These are phyloP conservation scores for Penicillium antarcticum DNA, from an alignment of 495 filamentous ascomycete species.

Conservation along the genomic window DNA sequence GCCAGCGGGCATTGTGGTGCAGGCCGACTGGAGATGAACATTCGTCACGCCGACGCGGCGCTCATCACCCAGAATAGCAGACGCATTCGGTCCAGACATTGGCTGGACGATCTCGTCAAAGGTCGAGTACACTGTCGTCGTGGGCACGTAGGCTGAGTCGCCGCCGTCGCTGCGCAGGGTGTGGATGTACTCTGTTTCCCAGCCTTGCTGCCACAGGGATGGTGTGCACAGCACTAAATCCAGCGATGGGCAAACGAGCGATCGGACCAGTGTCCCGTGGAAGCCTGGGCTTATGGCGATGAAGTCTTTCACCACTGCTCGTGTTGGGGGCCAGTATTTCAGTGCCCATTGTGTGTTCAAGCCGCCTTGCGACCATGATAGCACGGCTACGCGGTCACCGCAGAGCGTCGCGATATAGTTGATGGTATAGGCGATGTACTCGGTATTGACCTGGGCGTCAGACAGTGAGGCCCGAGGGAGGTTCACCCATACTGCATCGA, in stretches of 20 bases:
- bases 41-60: constrained; percentile 42
- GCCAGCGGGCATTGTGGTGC: constrained; percentile 30
- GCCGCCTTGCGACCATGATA: constrained; percentile 50
- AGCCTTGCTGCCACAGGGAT: constrained; percentile 41
- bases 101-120: constrained; percentile 48
- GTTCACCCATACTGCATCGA: constrained; percentile 48
- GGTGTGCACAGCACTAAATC: constrained; percentile 25
- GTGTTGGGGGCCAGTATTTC: constrained; percentile 52
- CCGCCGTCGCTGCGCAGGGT: constrained; percentile 35
- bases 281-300: constrained; percentile 45
- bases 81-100: constrained; percentile 38
- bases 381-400: constrained; percentile 29
- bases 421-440: constrained; percentile 38
- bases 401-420: constrained; percentile 43
- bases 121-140: constrained; percentile 43
- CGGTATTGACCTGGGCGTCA: constrained; percentile 41
- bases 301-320: constrained; percentile 31
- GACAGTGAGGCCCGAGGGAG: constrained; percentile 34
- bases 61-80: constrained; percentile 33
- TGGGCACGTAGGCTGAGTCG: constrained; percentile 49
- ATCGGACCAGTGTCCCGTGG: constrained; percentile 37
- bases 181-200: constrained; percentile 35
- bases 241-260: constrained; percentile 23
- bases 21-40: constrained; percentile 40
- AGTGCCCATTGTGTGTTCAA: constrained; percentile 48